Conservation (phyloP, 139 green algal genomes). For the Zygnema cylindricum region DNA sequence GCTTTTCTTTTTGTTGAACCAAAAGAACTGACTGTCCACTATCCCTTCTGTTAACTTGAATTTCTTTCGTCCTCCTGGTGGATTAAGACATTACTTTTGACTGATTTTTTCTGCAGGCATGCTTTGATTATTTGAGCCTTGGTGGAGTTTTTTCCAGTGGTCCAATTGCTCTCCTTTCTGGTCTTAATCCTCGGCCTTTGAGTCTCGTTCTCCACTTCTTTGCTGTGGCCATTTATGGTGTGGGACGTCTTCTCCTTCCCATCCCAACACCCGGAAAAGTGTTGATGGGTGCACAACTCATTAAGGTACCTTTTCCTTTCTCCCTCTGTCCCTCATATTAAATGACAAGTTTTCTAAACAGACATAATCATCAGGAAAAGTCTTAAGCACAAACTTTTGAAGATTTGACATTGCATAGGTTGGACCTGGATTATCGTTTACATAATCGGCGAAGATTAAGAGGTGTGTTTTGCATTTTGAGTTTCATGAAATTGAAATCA, state of each 20-base stretch:
- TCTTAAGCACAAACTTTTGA: background rate
- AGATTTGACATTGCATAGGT: background rate
- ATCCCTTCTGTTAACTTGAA: too few relatives aligned
- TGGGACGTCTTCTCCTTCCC: slow-evolving; percentile 84
- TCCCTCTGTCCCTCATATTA: background rate
- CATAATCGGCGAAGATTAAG: too few relatives aligned
- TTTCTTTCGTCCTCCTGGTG: too few relatives aligned
- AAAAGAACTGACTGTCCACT: too few relatives aligned
- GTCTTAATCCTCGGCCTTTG: slow-evolving; percentile 84
- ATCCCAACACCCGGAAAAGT: slow-evolving; percentile 75
- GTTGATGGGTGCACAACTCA: slow-evolving; percentile 63
- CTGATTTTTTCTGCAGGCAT: slow-evolving; percentile 69
- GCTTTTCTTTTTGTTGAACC: too few relatives aligned
- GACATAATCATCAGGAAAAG: background rate
- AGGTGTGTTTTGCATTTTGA: too few relatives aligned
- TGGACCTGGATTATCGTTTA: too few relatives aligned
- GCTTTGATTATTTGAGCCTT: slow-evolving; percentile 95
- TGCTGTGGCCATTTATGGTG: slow-evolving; percentile 88
- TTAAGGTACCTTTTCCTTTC: slow-evolving; percentile 36
- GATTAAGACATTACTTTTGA: too few relatives aligned
- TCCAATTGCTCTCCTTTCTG: slow-evolving; percentile 86
- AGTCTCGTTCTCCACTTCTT: slow-evolving; percentile 97
- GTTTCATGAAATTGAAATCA: too few relatives aligned
- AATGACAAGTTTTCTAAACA: background rate
- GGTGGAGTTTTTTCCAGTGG: slow-evolving; percentile 83